Conservation (phyloP, 2,329 filamentous ascomycete genomes). For the Fusarium camptoceras region DNA sequence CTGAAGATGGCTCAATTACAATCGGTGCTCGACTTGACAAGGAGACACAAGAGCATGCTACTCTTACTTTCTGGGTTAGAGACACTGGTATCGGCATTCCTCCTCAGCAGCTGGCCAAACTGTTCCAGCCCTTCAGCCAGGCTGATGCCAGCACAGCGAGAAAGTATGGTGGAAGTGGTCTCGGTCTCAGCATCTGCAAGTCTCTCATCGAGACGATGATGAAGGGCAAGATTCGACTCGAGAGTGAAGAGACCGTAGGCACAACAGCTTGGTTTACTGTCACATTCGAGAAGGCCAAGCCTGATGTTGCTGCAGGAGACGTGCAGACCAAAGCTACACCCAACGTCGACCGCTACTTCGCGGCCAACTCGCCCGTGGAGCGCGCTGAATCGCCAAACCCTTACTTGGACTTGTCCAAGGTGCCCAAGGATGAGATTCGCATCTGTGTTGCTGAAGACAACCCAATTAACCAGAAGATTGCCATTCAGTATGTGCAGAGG, state of each 20-base stretch:
- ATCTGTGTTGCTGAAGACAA: constrained; percentile 97
- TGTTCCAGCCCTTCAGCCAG: constrained; percentile 94
- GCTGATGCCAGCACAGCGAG: constrained; percentile 90
- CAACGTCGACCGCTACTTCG: constrained; percentile 52
- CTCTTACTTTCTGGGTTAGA: constrained; percentile 84
- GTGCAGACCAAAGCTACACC: constrained; percentile 55
- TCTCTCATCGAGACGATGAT: constrained; percentile 93
- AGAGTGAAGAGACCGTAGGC: constrained; percentile 78
- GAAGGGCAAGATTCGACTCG: constrained; percentile 84
- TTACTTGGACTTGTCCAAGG: constrained; percentile 74
- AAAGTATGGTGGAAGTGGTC: constrained; percentile 90
- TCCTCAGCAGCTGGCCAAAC: constrained; percentile 81
- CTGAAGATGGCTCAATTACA: constrained; percentile 85
- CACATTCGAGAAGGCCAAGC: constrained; percentile 83
- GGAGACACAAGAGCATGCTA: constrained; percentile 77
- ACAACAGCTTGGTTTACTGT: constrained; percentile 84
- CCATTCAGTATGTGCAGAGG: constrained; percentile 88
- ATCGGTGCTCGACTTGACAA: constrained; percentile 80
- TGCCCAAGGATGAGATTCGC: constrained; percentile 82
- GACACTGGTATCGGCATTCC: constrained; percentile 95
- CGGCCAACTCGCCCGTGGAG: constrained; percentile 51
- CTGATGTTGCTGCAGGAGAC: constrained; percentile 69
- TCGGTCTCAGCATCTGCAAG: constrained; percentile 94
- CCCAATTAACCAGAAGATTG: constrained; percentile 92
- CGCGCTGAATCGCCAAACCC: constrained; percentile 56